Evolutionary conservation across 192 early-diverging fungal genomes (phyloP).

Genomic region (Rhizophagus clarus): DNA sequence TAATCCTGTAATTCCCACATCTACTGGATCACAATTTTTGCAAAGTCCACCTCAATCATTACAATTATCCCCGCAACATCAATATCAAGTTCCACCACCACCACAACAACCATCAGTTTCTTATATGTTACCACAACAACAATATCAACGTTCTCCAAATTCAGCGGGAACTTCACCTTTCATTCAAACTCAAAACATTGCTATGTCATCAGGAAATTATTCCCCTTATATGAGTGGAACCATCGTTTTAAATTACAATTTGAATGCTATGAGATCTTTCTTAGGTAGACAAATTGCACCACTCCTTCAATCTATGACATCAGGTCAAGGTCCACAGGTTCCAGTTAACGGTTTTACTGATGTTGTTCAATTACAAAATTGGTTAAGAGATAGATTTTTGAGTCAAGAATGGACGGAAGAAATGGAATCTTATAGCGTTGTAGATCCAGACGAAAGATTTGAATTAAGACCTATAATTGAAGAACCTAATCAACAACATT

Average conservation of each 20-base stretch:
- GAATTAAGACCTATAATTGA: not conserved
- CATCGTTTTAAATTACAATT: slow-evolving; percentile 23
- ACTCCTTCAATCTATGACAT: not conserved
- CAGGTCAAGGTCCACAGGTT: not conserved
- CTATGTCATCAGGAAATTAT: not conserved
- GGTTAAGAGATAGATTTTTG: not conserved
- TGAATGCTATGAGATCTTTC: not conserved
- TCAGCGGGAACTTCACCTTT: not conserved
- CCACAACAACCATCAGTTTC: not conserved
- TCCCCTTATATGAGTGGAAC: slow-evolving; percentile 1
- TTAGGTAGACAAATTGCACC: not conserved
- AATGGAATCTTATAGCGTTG: not conserved
- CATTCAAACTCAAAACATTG: not conserved
- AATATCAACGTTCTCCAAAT: not conserved
- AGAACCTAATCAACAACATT: not conserved
- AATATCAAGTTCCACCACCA: not conserved
- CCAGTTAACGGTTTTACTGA: not conserved
- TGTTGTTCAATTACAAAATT: not conserved
- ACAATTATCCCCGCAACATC: not conserved
- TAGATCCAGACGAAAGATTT: slow-evolving; percentile 4
- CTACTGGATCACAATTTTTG: not conserved
- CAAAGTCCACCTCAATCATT: not conserved
- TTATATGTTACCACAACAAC: not conserved
- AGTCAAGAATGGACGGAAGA: not conserved
- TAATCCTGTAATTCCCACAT: not conserved